Evolutionary conservation across 2,329 filamentous ascomycete species (phyloP).

Genomic region (Stenocarpella maydis): DNA sequence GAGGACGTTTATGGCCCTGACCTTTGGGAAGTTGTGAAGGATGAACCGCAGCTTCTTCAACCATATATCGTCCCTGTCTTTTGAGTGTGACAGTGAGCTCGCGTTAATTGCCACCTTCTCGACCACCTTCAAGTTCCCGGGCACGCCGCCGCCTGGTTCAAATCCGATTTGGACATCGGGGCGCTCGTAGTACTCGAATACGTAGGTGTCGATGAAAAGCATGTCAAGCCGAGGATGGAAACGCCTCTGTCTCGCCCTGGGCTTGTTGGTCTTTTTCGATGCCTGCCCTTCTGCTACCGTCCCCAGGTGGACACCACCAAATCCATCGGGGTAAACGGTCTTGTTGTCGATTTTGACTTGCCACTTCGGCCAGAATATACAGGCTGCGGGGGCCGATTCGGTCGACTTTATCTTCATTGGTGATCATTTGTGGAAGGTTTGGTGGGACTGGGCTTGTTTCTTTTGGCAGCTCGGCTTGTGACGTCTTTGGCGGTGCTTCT

Average conservation of each 20-base stretch:
- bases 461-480: too few relatives aligned
- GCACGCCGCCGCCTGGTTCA: background rate
- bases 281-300: background rate
- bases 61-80: constrained; percentile 26
- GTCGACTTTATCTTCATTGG: background rate
- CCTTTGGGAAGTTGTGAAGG: constrained; percentile 1
- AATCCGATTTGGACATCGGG: constrained; percentile 10
- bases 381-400: background rate
- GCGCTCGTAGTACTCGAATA: constrained; percentile 29
- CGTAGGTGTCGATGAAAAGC: constrained; percentile 29
- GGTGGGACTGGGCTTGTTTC: too few relatives aligned
- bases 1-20: constrained; percentile 17
- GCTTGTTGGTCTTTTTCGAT: background rate
- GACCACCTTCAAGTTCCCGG: background rate
- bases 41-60: constrained; percentile 31
- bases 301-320: background rate
- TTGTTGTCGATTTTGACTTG: background rate
- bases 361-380: constrained; percentile 30
- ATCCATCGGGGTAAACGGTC: background rate
- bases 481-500: background rate
- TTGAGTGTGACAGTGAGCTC: constrained; percentile 5
- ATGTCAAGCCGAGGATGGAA: constrained; percentile 23
- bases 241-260: background rate
- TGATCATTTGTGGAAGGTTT: background rate
- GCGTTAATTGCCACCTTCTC: constrained; percentile 30